These are phyloP conservation scores for Exophiala calicioides DNA, from an alignment of 2,329 filamentous ascomycete species.

Conservation along the genomic window DNA sequence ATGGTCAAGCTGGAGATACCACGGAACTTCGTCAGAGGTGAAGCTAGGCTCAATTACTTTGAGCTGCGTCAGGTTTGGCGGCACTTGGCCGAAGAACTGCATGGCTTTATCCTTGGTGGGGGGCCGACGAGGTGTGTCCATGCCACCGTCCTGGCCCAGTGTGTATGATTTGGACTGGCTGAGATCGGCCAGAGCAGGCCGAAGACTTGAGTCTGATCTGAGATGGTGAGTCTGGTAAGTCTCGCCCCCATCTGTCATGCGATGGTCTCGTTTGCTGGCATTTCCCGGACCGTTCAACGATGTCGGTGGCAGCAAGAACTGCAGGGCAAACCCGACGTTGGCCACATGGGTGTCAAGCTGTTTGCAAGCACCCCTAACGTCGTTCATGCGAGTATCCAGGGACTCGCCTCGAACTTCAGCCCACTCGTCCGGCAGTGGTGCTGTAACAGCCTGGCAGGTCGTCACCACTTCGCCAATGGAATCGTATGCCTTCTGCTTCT, in stretches of 20 bases:
- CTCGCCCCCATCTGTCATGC: slow-evolving; percentile 33
- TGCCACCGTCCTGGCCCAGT: slow-evolving; percentile 35
- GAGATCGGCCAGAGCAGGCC: slow-evolving; percentile 40
- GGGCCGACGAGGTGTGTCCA: slow-evolving; percentile 43
- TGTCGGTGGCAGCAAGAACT: slow-evolving; percentile 78
- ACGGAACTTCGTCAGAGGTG: slow-evolving; percentile 72
- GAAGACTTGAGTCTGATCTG: slow-evolving; percentile 34
- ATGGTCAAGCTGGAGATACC: slow-evolving; percentile 81
- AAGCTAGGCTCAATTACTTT: slow-evolving; percentile 35
- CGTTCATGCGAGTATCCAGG: slow-evolving; percentile 79
- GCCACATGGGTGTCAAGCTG: slow-evolving; percentile 84
- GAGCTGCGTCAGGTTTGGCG: slow-evolving; percentile 37
- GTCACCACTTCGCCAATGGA: slow-evolving; percentile 86
- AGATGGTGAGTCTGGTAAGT: slow-evolving; percentile 61
- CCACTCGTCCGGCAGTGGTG: slow-evolving; percentile 93
- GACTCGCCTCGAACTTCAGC: slow-evolving; percentile 86
- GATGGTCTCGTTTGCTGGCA: slow-evolving; percentile 53
- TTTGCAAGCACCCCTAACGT: slow-evolving; percentile 73
- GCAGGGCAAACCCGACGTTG: slow-evolving; percentile 83
- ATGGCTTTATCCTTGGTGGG: slow-evolving; percentile 49
- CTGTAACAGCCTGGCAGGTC: slow-evolving; percentile 86
- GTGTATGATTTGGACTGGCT: slow-evolving; percentile 46
- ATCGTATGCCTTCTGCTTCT: slow-evolving; percentile 94
- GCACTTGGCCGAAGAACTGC: slow-evolving; percentile 50
- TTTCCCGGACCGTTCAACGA: slow-evolving; percentile 59